phyloP scores from a whole-genome alignment of 148 eudicot genomes.

The Gaultheria prostrata region DNA sequence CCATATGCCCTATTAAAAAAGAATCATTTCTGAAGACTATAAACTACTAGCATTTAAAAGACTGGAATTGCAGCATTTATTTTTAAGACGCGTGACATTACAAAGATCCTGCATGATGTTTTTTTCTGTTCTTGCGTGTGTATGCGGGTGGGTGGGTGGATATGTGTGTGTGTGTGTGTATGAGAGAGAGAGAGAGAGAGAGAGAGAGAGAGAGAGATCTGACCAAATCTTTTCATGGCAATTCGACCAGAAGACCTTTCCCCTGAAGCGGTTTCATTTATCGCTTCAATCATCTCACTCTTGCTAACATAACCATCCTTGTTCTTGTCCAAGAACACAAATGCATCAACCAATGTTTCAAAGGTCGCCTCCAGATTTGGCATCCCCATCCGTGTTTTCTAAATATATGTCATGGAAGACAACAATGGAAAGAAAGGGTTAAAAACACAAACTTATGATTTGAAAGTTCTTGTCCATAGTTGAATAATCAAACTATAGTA shows the following conservation, averaged over 20 bases:
- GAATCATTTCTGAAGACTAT: not conserved
- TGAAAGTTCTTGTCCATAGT: not conserved
- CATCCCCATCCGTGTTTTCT: slow-evolving; percentile 76
- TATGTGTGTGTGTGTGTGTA: not conserved
- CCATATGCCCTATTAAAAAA: not conserved
- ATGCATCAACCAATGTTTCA: slow-evolving; percentile 83
- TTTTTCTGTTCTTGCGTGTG: too few species aligned
- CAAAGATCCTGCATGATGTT: not conserved
- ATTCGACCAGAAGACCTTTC: slow-evolving; percentile 87
- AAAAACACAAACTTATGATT: not conserved
- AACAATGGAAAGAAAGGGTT: slow-evolving; percentile 1
- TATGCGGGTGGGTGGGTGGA: too few species aligned
- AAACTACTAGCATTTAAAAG: not conserved
- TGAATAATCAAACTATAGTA: not conserved
- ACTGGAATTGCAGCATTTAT: not conserved
- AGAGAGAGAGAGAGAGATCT: slow-evolving; percentile 28
- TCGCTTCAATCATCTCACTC: slow-evolving; percentile 81
- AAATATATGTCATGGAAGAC: slow-evolving; percentile 29
- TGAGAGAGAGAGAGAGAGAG: not conserved
- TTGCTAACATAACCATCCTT: slow-evolving; percentile 92
- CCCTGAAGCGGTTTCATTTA: slow-evolving; percentile 68
- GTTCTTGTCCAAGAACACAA: slow-evolving; percentile 89
- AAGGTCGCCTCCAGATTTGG: slow-evolving; percentile 74
- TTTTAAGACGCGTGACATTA: not conserved
- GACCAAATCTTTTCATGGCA: slow-evolving; percentile 90